These are phyloP conservation scores for Ophiocordyceps camponoti-floridani DNA, from an alignment of 2,329 filamentous ascomycete species.

Conservation along the genomic window DNA sequence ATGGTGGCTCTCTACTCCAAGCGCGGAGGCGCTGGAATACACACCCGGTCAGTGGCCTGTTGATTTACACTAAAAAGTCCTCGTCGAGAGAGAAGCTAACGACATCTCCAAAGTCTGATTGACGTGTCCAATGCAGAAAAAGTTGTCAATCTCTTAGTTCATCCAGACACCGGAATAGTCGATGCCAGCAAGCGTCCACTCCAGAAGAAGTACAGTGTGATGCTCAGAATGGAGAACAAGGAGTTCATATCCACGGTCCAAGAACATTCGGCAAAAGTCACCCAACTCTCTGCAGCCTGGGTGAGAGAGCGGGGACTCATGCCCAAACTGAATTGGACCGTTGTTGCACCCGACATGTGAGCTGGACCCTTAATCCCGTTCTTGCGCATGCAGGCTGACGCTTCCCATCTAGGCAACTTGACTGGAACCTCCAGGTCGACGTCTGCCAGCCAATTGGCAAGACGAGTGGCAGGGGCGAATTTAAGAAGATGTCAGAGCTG, in stretches of 20 bases:
- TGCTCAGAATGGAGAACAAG: slow-evolving; percentile 5
- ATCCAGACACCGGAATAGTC: slow-evolving; percentile 4
- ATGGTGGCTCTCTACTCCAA: slow-evolving; percentile 10
- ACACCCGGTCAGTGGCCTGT: slow-evolving; percentile 8
- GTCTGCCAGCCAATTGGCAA: slow-evolving; percentile 6
- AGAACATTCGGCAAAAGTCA: slow-evolving; percentile 1
- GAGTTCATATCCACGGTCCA: slow-evolving; percentile 8
- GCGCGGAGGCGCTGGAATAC: slow-evolving; percentile 12
- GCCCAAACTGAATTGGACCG: slow-evolving; percentile 13
- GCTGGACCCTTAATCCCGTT: slow-evolving; percentile 1
- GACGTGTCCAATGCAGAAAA: slow-evolving; percentile 1
- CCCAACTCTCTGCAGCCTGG: slow-evolving; percentile 8
- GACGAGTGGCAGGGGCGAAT: slow-evolving; percentile 2
- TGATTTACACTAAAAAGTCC: neutral
- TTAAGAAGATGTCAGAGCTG: slow-evolving; percentile 4
- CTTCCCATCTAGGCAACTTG: slow-evolving; percentile 9
- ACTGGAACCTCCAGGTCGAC: slow-evolving; percentile 17
- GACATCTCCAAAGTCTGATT: slow-evolving; percentile 1
- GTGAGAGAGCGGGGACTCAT: slow-evolving; percentile 7
- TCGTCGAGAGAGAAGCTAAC: slow-evolving; percentile 1
- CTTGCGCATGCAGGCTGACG: neutral
- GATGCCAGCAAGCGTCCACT: slow-evolving; percentile 2
- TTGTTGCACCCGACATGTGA: slow-evolving; percentile 18
- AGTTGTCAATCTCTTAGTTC: slow-evolving; percentile 2
- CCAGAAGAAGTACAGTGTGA: slow-evolving; percentile 6